Evolutionary conservation across 2,329 filamentous ascomycete species (phyloP), one percentile per base, ranked within the genome.

Genomic region (Incumbomyces delicatus): DNA sequence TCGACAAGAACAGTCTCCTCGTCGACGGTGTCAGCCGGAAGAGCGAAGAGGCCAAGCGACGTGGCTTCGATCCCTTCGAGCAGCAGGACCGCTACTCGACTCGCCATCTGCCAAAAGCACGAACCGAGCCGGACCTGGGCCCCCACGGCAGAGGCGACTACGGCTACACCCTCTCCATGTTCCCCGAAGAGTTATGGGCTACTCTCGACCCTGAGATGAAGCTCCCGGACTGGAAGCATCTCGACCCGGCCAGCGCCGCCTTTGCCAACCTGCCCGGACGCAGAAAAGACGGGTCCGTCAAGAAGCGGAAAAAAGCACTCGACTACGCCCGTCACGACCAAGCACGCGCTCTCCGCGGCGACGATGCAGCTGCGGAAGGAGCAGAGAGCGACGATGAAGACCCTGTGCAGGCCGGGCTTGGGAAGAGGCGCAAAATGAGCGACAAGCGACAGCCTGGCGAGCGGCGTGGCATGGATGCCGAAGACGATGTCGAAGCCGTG

Each of bases 31-130:
- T 37, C 12, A 44, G 18, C 10, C 17, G 32, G 32, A 29, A 40
- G 14, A 40, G 43, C 20, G 29, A 31, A 36, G 35, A 38, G 35
- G 36, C 27, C 2, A 38, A 38, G 11, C 29, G 43, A 31, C 11
- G 34, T 7, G 43, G 43, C 12, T 46, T 46, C 22, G 34, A 46
- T 30, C 43, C 43, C 2, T 46, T 46, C 34, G 36, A 46, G 13
- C 27, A 40, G 27, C 43, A 46, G 35, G 34, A 46, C 11, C 8
- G 43, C 7, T 46, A 39, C 35, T 27, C 33, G 12, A 46, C 34
- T 7, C 34, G 34, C 8, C 36, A 46, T 40, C 17, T 39, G 12
- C 29, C 31, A 22, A 38, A 38, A 14, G n/a, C n/a, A 31, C 34
- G 43, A 17, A 46, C 43, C 2, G 43, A 39, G 17, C 43, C 43